phyloP scores from a whole-genome alignment of 805 yeast species.

The Saitoella complicata region DNA sequence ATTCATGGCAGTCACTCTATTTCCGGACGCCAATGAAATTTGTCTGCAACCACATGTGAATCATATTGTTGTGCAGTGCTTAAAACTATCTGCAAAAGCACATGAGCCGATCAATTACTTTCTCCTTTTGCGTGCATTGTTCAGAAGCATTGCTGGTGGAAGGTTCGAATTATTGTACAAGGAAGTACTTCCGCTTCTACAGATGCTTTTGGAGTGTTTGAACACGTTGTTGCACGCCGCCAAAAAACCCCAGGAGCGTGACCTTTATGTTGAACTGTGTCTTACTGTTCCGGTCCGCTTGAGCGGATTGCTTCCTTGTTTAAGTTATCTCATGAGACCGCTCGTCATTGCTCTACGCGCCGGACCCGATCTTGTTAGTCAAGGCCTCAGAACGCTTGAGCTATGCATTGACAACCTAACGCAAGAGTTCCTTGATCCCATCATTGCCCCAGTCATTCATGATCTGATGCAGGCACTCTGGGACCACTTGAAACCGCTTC shows the following conservation, averaged over 20 bases:
- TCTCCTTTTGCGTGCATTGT: conserved; percentile 70
- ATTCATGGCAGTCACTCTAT: conserved; percentile 87
- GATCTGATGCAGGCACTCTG: conserved; percentile 89
- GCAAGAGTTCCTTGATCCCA: conserved; percentile 93
- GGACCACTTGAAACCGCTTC: conserved; percentile 79
- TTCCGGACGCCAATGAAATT: conserved; percentile 69
- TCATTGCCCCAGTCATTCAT: conserved; percentile 87
- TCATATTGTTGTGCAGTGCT: conserved; percentile 61
- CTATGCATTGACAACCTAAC: conserved; percentile 91
- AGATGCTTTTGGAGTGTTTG: conserved; percentile 68
- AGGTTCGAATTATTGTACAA: conserved; percentile 84
- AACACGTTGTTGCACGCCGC: conserved; percentile 73
- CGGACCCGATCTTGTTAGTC: conserved; percentile 78
- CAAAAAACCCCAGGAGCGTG: conserved; percentile 76
- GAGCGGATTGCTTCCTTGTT: conserved; percentile 83
- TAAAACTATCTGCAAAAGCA: conserved; percentile 65
- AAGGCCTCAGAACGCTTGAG: conserved; percentile 87
- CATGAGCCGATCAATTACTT: conserved; percentile 85
- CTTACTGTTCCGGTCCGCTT: conserved; percentile 89
- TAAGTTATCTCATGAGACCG: conserved; percentile 78
- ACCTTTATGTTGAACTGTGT: conserved; percentile 86
- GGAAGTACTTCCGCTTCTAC: conserved; percentile 80
- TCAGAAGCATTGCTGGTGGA: conserved; percentile 94
- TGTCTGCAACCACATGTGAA: conserved; percentile 81
- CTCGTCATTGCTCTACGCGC: conserved; percentile 81